Evolutionary conservation across 176 grass and related monocot genomes (phyloP), one percentile per base, ranked within the genome.

Genomic region (Pharus latifolius): DNA sequence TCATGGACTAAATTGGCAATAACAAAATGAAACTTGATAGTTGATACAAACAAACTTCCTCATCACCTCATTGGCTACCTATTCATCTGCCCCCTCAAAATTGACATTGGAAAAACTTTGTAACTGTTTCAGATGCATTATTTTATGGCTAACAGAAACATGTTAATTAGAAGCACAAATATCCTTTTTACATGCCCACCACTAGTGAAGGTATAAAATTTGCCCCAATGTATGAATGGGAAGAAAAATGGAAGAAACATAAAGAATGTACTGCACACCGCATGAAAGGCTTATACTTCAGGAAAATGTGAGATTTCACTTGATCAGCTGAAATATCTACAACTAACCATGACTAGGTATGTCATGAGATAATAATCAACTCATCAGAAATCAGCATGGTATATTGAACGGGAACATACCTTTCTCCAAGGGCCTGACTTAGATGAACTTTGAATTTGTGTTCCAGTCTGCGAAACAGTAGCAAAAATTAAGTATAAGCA

Each of bases 371-470:
- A 62, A 24, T 73, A 30, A 33, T 45, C 35, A 52, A 83, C 30
- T 51, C 40, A 29, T 26, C 7, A 43, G 26, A 46, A 75, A 55
- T 30, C 46, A 50, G 49, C 35, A 52, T 49, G 56, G 60, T 34
- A 77, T 46, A 62, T 13, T 51, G 23, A 75, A 55, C 1, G 72
- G 7, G 49, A 20, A 70, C 27, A 50, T 86, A 92, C 92, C 92
- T 96, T 96, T 73, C 92, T 91, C 92, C 92, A 96, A n/a, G 92
- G 88, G 8, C 92, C 92, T 14, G 92, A 92, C 78, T 96, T 96
- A 8, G 92, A 89, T 63, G 92, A 96, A 86, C 85, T 84, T 83
- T 96, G 85, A 22, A 86, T 79, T 78, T 84, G 54, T 71, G 85
- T 40, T 46, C 77, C 85, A 22, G 80, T 69, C 92, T 96, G 83